These are phyloP conservation scores for Yamadazyma akitaensis DNA, from an alignment of 805 yeast genomes.

Conservation along the genomic window DNA sequence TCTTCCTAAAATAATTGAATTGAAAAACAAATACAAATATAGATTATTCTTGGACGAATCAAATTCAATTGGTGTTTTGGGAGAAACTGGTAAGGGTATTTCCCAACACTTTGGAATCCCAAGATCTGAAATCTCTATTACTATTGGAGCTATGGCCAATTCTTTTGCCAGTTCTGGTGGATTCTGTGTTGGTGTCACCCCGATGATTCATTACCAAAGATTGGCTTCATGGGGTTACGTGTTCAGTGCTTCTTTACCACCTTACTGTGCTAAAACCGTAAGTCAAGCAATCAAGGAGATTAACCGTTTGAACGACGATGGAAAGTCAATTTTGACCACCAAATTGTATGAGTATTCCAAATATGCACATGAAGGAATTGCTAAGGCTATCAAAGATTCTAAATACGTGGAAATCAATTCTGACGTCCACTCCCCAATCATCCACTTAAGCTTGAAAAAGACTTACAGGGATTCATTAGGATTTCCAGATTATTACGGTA, in stretches of 20 bases:
- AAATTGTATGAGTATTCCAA: constrained; percentile 40
- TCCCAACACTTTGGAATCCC: constrained; percentile 69
- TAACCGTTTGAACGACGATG: constrained; percentile 25
- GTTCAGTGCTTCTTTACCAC: constrained; percentile 92
- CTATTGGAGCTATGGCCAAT: constrained; percentile 81
- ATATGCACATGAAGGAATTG: constrained; percentile 39
- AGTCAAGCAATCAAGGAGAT: constrained; percentile 53
- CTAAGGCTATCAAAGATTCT: constrained; percentile 32
- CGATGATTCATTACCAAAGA: constrained; percentile 89
- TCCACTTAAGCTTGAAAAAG: constrained; percentile 60
- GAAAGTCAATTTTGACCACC: constrained; percentile 30
- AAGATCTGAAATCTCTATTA: constrained; percentile 74
- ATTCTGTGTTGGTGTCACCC: constrained; percentile 80
- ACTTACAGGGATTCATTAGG: constrained; percentile 41
- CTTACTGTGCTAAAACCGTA: constrained; percentile 69
- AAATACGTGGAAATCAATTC: constrained; percentile 54
- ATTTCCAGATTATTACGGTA: constrained; percentile 52
- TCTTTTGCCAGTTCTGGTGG: constrained; percentile 89
- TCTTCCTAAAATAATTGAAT: constrained; percentile 61
- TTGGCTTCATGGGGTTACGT: constrained; percentile 87
- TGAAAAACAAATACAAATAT: constrained; percentile 79
- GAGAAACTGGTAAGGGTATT: constrained; percentile 80
- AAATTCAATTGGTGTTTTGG: constrained; percentile 81
- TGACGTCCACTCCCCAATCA: constrained; percentile 56
- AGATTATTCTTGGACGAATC: constrained; percentile 87